Base-by-base conservation (phyloP, 163 green algal species). In the Scenedesmus sp. region DNA sequence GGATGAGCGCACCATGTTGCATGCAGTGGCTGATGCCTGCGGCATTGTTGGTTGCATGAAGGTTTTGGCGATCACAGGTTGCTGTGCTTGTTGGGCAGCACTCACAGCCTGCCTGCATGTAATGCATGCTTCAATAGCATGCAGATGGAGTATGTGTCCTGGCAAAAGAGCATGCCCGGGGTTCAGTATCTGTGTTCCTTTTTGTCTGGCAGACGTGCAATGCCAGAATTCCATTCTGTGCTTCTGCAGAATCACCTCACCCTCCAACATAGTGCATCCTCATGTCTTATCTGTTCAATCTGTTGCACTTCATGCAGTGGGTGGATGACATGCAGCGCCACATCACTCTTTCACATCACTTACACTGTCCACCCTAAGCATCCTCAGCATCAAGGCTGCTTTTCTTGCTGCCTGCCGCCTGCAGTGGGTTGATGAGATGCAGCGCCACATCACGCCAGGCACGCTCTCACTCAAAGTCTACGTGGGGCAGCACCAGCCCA, bases 261-360 rank as follows among this genome's bases (percentile, higher is more conserved):
- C 34, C 34, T 46, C 34, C 34, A 46, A 46, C 34, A 46, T 46
- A 20, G 26, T n/a, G n/a, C 26, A 15, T n/a, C 55, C n/a, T 56
- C 74, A 82, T n/a, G 23, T 2, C 5, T 16, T 6, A 56, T 9
- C 74, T 15, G n/a, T 15, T 26, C 70, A 52, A 3, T 23, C 46
- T 79, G 70, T 79, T 16, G 66, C 10, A 23, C 18, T 5, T 52
- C 23, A 52, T 79, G 92, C 85, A 96, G 86, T 94, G 94, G 96
- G 93, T 91, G 13, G 91, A 96, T 59, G 97, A 99, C 88, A 96
- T 98, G 13, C 52, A 91, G 34, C 93, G 93, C 1, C 98, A 99
- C 94, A 95, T 92, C n/a, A 26, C 90, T 2, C 93, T 95, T 0
- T 46, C 95, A 94, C 4, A 88, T 86, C 0, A 67, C 98, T 55